Percentiles rank a stretch among this genome's conserved stretches.
These are phyloP conservation scores for Tuber indicum DNA, from an alignment of 495 filamentous ascomycete species.

Conservation along the genomic window DNA sequence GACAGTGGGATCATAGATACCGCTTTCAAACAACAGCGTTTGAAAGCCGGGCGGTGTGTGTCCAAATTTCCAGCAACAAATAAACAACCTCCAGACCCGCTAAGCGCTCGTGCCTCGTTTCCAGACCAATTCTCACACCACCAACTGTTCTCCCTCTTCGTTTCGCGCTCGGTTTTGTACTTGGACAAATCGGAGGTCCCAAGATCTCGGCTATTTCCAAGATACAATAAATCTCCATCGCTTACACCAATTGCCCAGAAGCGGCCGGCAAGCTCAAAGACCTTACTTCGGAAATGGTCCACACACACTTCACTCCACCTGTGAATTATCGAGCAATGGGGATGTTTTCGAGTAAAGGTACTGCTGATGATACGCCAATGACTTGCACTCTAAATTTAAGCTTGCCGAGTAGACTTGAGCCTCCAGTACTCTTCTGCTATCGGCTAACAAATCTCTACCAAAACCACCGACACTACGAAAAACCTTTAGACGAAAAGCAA, in stretches of 20 bases:
- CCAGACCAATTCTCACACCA: slow-evolving; percentile 83
- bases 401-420: slow-evolving; percentile 65
- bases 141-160: slow-evolving; percentile 87
- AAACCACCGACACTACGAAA: slow-evolving; percentile 92
- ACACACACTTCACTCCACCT: slow-evolving; percentile 56
- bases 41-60: slow-evolving; percentile 90
- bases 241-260: slow-evolving; percentile 69
- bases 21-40: slow-evolving; percentile 80
- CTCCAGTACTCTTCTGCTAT: slow-evolving; percentile 85
- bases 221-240: slow-evolving; percentile 78
- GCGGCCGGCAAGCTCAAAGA: slow-evolving; percentile 44
- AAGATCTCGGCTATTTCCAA: slow-evolving; percentile 70
- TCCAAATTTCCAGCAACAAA: slow-evolving; percentile 5
- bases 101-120: neutral
- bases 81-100: neutral
- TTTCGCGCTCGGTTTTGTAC: slow-evolving; percentile 74
- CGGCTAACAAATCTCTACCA: slow-evolving; percentile 95
- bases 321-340: slow-evolving; percentile 9
- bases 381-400: slow-evolving; percentile 65
- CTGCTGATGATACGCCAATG: neutral
- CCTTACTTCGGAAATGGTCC: slow-evolving; percentile 54
- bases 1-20: slow-evolving; percentile 55
- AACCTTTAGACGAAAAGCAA: slow-evolving; percentile 75
- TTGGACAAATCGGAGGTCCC: slow-evolving; percentile 76
- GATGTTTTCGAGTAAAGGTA: neutral